These are phyloP conservation scores for Alectoria sarmentosa DNA, from an alignment of 495 filamentous ascomycete species.

Conservation along the genomic window DNA sequence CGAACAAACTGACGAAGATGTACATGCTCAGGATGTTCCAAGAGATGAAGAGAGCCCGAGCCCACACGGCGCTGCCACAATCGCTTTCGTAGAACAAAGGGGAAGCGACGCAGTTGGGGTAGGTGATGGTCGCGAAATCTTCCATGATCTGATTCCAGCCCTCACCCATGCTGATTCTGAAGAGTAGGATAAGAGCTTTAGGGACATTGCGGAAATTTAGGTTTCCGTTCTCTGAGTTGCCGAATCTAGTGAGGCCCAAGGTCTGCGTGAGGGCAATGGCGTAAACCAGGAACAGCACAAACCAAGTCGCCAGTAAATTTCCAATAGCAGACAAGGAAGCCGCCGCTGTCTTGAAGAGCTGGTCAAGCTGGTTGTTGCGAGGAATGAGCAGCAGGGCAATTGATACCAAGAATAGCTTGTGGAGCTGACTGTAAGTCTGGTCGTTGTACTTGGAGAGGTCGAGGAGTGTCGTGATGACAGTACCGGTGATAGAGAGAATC, in stretches of 20 bases:
- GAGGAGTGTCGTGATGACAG: constrained; percentile 69
- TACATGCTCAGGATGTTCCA: constrained; percentile 99
- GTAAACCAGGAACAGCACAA: constrained; percentile 91
- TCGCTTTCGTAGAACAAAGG: constrained; percentile 73
- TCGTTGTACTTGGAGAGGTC: constrained; percentile 48
- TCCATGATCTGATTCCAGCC: constrained; percentile 97
- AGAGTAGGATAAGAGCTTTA: constrained; percentile 87
- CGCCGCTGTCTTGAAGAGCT: constrained; percentile 99
- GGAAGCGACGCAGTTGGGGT: constrained; percentile 67
- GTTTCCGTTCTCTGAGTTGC: constrained; percentile 62
- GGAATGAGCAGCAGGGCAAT: constrained; percentile 90
- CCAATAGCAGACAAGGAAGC: constrained; percentile 84
- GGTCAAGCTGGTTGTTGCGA: constrained; percentile 93
- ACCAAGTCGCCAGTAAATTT: constrained; percentile 94
- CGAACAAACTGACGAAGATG: constrained; percentile 97
- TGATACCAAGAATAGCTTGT: constrained; percentile 90
- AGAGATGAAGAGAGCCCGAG: constrained; percentile 77
- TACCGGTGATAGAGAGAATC: constrained; percentile 74
- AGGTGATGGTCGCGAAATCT: constrained; percentile 74
- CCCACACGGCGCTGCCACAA: constrained; percentile 86
- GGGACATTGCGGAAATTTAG: constrained; percentile 92
- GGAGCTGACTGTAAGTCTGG: constrained; percentile 64
- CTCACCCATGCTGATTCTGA: constrained; percentile 86
- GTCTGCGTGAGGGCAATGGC: constrained; percentile 96
- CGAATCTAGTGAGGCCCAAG: constrained; percentile 91